These are phyloP conservation scores for Komagataella pastoris DNA, from an alignment of 805 yeast species.

Conservation along the genomic window DNA sequence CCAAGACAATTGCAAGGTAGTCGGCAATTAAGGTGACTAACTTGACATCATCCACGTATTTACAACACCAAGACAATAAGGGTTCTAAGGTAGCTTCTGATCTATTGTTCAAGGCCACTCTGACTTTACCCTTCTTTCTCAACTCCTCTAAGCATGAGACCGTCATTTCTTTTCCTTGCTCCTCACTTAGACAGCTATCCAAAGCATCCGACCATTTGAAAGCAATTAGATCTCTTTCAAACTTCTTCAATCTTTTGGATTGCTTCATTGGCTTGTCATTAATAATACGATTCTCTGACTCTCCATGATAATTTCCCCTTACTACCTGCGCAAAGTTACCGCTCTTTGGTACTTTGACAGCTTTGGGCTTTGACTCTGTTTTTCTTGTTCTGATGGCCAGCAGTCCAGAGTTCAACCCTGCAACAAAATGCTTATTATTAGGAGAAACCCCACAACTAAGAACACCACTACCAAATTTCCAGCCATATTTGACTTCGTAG, in stretches of 20 bases:
- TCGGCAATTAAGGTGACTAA: slow-evolving; percentile 52
- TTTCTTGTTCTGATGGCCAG: slow-evolving; percentile 81
- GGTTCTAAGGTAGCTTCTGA: slow-evolving; percentile 85
- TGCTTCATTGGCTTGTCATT: slow-evolving; percentile 37
- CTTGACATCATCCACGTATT: slow-evolving; percentile 67
- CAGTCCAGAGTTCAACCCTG: slow-evolving; percentile 84
- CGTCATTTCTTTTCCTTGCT: slow-evolving; percentile 69
- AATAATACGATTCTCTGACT: slow-evolving; percentile 63
- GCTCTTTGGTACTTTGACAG: slow-evolving; percentile 30
- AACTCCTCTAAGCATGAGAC: slow-evolving; percentile 77
- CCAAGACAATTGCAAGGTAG: slow-evolving; percentile 52
- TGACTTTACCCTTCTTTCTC: slow-evolving; percentile 77
- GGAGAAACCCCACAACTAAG: slow-evolving; percentile 86
- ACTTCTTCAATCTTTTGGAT: slow-evolving; percentile 60
- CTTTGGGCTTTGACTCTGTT: slow-evolving; percentile 32
- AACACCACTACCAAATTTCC: slow-evolving; percentile 95
- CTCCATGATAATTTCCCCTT: slow-evolving; percentile 89
- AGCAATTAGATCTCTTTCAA: slow-evolving; percentile 72
- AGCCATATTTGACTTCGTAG: slow-evolving; percentile 89
- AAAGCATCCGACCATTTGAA: slow-evolving; percentile 92
- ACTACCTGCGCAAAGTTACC: slow-evolving; percentile 69
- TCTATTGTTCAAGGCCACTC: slow-evolving; percentile 66
- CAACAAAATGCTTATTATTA: slow-evolving; percentile 73
- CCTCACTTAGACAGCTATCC: slow-evolving; percentile 72
- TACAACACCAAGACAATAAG: slow-evolving; percentile 69